A percentile compares a stretch with the other conserved stretches of the same genome.
These are phyloP conservation scores for Ogataea hybrid DNA, from an alignment of 1,139 yeast species.

Conservation along the genomic window DNA sequence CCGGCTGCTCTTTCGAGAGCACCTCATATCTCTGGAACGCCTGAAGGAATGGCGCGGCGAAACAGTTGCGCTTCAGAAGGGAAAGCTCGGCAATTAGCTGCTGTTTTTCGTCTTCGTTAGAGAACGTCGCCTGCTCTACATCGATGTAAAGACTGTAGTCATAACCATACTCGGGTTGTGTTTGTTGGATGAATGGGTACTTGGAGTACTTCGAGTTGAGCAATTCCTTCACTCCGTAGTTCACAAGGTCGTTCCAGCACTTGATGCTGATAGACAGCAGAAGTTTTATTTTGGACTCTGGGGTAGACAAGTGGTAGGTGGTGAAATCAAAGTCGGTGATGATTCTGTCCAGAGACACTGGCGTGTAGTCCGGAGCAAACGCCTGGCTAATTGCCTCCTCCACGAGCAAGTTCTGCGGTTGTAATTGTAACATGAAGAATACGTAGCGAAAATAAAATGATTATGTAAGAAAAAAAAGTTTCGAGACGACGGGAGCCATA, in stretches of 20 bases:
- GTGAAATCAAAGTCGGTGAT: constrained; percentile 96
- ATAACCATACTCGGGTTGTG: constrained; percentile 68
- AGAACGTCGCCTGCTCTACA: constrained; percentile 40
- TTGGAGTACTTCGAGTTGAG: constrained; percentile 42
- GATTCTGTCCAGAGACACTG: constrained; percentile 78
- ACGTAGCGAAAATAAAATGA: constrained; percentile 4
- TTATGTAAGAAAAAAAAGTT: background rate
- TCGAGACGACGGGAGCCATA: no score
- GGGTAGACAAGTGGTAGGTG: constrained; percentile 86
- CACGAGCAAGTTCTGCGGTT: constrained; percentile 44
- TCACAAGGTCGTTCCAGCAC: constrained; percentile 70
- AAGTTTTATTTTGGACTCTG: constrained; percentile 63
- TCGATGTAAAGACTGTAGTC: constrained; percentile 77
- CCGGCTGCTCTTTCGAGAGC: constrained; percentile 53
- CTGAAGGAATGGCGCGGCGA: constrained; percentile 90
- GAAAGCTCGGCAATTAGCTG: constrained; percentile 64
- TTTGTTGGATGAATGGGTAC: constrained; percentile 30
- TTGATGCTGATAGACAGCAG: constrained; percentile 70
- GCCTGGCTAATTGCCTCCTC: constrained; percentile 45
- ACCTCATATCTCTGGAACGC: constrained; percentile 80
- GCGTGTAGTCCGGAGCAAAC: constrained; percentile 35
- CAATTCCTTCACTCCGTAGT: constrained; percentile 59
- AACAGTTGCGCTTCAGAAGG: constrained; percentile 75
- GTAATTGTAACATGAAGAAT: constrained; percentile 42
- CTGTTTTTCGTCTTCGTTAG: constrained; percentile 42